Conservation (phyloP, 129 eudicot genomes). For the Chrysanthemum lavandulifolium region DNA sequence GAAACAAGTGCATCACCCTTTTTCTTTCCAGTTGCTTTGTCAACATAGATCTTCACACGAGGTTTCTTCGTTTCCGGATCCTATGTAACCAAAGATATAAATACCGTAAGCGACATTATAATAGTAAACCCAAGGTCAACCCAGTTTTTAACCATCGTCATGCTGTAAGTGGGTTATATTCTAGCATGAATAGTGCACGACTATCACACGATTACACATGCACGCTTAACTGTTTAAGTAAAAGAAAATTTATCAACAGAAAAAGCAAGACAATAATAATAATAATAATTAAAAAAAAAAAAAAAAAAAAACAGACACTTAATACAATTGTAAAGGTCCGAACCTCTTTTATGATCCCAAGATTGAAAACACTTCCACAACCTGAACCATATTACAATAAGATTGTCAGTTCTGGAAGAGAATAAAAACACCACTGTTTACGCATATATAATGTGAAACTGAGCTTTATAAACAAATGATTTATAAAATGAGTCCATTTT, state of each 20-base stretch:
- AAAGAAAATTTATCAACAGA: not conserved
- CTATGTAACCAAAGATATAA: slow-evolving; percentile 35
- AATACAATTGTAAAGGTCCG: slow-evolving; percentile 28
- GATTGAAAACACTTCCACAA: slow-evolving; percentile 94
- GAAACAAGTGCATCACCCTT: slow-evolving; percentile 98
- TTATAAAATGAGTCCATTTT: slow-evolving; percentile 1
- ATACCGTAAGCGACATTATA: not conserved
- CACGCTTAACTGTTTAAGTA: not conserved
- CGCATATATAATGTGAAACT: slow-evolving; percentile 1
- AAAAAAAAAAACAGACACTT: not conserved
- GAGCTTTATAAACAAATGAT: too few relatives aligned
- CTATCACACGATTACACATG: too few relatives aligned
- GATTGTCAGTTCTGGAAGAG: slow-evolving; percentile 21
- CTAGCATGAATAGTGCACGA: too few relatives aligned
- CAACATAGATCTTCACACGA: slow-evolving; percentile 89
- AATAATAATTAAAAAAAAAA: too few relatives aligned
- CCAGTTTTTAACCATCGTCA: too few relatives aligned
- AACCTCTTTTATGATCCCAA: slow-evolving; percentile 97
- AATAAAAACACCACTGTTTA: slow-evolving; percentile 1
- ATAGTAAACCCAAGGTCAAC: not conserved
- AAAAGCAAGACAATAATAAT: not conserved
- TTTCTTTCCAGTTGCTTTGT: slow-evolving; percentile 82
- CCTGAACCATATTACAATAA: slow-evolving; percentile 48
- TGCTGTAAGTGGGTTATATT: too few relatives aligned
- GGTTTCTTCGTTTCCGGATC: slow-evolving; percentile 98